phyloP scores from a whole-genome alignment of 352 stramenopile genomes.

The Halophytophthora batemanensis region DNA sequence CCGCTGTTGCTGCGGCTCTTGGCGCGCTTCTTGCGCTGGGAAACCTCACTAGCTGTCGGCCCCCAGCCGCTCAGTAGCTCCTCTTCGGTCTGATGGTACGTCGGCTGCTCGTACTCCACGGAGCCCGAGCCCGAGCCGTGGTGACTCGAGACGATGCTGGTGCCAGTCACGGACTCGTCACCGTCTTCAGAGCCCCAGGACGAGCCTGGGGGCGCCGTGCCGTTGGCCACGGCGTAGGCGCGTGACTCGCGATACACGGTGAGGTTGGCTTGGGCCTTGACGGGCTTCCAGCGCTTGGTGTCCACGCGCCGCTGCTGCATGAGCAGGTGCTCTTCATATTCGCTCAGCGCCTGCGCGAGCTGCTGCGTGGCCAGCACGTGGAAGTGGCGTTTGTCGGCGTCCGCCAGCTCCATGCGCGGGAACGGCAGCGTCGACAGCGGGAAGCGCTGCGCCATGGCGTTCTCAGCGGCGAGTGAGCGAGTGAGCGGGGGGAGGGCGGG shows the following conservation, averaged over 20 bases:
- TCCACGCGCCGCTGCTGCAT: constrained; percentile 33
- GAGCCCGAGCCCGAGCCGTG: constrained; percentile 14
- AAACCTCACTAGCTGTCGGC: constrained; percentile 23
- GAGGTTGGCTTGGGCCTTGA: constrained; percentile 30
- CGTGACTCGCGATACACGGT: constrained; percentile 31
- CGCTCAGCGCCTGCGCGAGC: constrained; percentile 21
- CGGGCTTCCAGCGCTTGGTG: constrained; percentile 27
- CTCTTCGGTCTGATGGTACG: constrained; percentile 25
- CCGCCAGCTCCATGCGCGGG: constrained; percentile 24
- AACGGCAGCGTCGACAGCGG: constrained; percentile 24
- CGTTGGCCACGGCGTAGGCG: constrained; percentile 10
- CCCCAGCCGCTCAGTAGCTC: constrained; percentile 34
- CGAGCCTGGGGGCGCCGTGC: constrained; percentile 5
- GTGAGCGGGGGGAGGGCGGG: too few species aligned
- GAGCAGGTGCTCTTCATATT: constrained; percentile 35
- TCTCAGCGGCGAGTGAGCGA: too few species aligned
- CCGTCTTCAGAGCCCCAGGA: constrained; percentile 19
- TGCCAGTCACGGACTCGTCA: constrained; percentile 16
- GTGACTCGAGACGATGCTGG: constrained; percentile 20
- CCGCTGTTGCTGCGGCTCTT: constrained; percentile 13
- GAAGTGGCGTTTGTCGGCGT: constrained; percentile 23
- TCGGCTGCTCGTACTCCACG: constrained; percentile 15
- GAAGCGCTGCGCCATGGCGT: constrained; percentile 20
- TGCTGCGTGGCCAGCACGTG: constrained; percentile 31
- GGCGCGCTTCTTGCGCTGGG: constrained; percentile 24